Evolutionary conservation across 257 asterid genomes (phyloP), one percentile per base, ranked within the genome.

Genomic region (Nicotiana benthamiana): DNA sequence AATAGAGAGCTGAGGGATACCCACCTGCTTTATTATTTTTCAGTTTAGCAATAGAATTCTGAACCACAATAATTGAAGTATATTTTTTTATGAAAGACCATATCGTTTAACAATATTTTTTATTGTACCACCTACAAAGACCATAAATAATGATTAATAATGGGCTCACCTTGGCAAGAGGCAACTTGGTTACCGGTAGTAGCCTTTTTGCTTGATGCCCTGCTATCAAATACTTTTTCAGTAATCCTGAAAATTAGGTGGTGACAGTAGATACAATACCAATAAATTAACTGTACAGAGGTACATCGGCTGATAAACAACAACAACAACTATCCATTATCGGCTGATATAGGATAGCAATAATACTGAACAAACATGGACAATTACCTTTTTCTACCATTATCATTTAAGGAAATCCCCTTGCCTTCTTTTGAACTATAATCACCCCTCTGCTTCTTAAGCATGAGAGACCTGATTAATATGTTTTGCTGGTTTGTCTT

Each of bases 401-500:
- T 83, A 32, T 87, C 91, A 61, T 72, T 82, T 77, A 89, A 72
- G 77, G 83, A 65, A 64, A 87, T 43, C 80, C 82, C 80, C 83
- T 88, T 87, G 74, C 90, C 91, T 20, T 88, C 93, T 83, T 88
- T 91, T 51, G 92, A 75, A 83, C 83, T 51, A 30, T 87, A 81
- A 46, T 92, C 93, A 27, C 88, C 90, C 83, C 85, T 92, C 75
- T 89, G 95, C 72, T 91, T 91, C 87, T 89, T 87, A 79, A 92
- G 90, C 84, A 83, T 88, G 75, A 93, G 93, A 77, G 98, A 92
- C 85, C 98, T 85, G 77, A 93, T 90, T 83, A 93, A 82, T 84
- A 92, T 89, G 87, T 93, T 93, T 32, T 87, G 87, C 80, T 90
- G 94, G 89, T 93, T 88, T 72, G 97, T 93, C 83, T 86, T 89